Conservation (phyloP, 2,329 filamentous ascomycete genomes). For the Rosellinia necatrix region DNA sequence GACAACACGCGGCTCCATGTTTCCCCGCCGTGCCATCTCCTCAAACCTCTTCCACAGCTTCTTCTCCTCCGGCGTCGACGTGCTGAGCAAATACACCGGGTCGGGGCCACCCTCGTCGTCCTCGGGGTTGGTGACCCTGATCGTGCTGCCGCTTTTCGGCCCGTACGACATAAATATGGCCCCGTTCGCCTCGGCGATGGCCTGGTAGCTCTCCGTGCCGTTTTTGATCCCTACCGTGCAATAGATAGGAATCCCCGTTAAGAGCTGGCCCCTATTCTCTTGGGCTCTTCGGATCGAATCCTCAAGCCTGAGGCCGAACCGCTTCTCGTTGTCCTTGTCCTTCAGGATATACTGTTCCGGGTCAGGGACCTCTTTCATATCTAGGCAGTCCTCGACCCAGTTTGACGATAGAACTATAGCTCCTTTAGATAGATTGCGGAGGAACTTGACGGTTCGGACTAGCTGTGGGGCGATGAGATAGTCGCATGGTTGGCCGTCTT, state of each 20-base stretch:
- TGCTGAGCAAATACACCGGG: slow-evolving; percentile 83
- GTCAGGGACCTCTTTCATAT: slow-evolving; percentile 67
- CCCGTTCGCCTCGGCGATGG: slow-evolving; percentile 87
- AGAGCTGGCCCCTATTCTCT: slow-evolving; percentile 74
- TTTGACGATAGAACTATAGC: slow-evolving; percentile 76
- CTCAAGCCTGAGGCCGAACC: slow-evolving; percentile 70
- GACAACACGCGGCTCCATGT: slow-evolving; percentile 82
- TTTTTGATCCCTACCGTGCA: slow-evolving; percentile 81
- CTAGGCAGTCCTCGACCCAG: slow-evolving; percentile 79
- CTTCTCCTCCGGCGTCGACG: slow-evolving; percentile 67
- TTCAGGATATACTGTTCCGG: slow-evolving; percentile 69
- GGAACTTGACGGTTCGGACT: slow-evolving; percentile 91
- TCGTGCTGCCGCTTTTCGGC: slow-evolving; percentile 70
- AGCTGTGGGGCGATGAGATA: slow-evolving; percentile 87
- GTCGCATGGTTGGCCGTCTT: slow-evolving; percentile 76
- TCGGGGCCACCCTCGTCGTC: slow-evolving; percentile 67
- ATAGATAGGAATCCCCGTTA: slow-evolving; percentile 79
- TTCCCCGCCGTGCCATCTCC: slow-evolving; percentile 75
- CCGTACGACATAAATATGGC: slow-evolving; percentile 80
- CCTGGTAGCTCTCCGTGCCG: slow-evolving; percentile 80
- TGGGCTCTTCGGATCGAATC: slow-evolving; percentile 73
- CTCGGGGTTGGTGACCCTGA: slow-evolving; percentile 64
- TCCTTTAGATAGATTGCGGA: slow-evolving; percentile 81
- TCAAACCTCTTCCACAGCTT: slow-evolving; percentile 80
- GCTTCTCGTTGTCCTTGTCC: slow-evolving; percentile 74